Conservation (phyloP, 176 grass and related monocot species). For the Elymus sibiricus region DNA sequence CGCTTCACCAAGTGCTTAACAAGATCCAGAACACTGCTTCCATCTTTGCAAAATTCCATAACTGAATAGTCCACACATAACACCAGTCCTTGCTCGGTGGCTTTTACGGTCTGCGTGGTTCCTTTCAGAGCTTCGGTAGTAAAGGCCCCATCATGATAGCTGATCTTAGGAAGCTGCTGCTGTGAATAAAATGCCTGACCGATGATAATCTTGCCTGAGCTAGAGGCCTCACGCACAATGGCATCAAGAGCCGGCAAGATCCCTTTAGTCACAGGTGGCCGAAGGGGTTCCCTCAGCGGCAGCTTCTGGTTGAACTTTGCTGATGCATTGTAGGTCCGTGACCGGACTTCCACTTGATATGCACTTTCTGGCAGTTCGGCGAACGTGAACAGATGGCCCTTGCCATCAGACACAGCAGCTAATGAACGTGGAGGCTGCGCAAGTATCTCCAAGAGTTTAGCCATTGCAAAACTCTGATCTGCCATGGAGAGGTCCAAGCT, state of each 20-base stretch:
- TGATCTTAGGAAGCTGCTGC: neutral
- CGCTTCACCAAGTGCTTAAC: neutral
- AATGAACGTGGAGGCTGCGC: slow-evolving; percentile 2
- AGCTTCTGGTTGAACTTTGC: slow-evolving; percentile 34
- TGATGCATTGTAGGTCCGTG: slow-evolving; percentile 23
- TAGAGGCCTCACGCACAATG: slow-evolving; percentile 48
- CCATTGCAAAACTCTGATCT: slow-evolving; percentile 26
- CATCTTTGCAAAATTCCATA: slow-evolving; percentile 39
- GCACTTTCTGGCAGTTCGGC: slow-evolving; percentile 20
- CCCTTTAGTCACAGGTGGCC: slow-evolving; percentile 24
- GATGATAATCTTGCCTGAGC: slow-evolving; percentile 26
- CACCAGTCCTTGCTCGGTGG: slow-evolving; percentile 32
- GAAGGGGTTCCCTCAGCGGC: slow-evolving; percentile 22
- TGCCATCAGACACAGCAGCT: slow-evolving; percentile 36
- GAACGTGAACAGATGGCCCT: slow-evolving; percentile 25
- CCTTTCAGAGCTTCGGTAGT: slow-evolving; percentile 31
- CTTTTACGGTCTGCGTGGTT: slow-evolving; percentile 33
- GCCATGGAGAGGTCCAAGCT: slow-evolving; percentile 16
- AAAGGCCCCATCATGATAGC: neutral
- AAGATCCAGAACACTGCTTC: slow-evolving; percentile 16
- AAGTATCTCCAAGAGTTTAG: slow-evolving; percentile 33
- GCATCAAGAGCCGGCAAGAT: slow-evolving; percentile 43
- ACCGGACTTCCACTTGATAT: slow-evolving; percentile 21
- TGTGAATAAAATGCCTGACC: slow-evolving; percentile 44
- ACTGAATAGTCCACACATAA: slow-evolving; percentile 37